phyloP scores from a whole-genome alignment of 2,329 filamentous ascomycete genomes.

The Calonectria hongkongensis region DNA sequence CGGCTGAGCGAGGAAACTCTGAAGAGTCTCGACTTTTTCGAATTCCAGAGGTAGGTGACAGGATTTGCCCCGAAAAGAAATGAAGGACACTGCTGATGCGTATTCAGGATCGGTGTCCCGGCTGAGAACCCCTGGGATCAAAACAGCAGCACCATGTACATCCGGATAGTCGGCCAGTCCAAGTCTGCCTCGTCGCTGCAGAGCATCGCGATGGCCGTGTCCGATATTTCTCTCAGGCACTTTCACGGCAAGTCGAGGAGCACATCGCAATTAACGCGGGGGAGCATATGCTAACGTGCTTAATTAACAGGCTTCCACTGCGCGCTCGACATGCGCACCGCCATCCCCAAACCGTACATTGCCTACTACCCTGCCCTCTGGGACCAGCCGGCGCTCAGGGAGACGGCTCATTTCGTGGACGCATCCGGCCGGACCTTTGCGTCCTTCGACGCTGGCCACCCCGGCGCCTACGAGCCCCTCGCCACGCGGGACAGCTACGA shows the following conservation, averaged over 20 bases:
- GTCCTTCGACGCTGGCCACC: constrained; percentile 10
- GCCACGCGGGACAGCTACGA: constrained; percentile 26
- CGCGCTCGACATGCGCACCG: constrained; percentile 37
- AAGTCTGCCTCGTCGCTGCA: constrained; percentile 25
- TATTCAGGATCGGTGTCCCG: constrained; percentile 27
- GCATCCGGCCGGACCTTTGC: not conserved
- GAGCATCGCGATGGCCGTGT: constrained; percentile 10
- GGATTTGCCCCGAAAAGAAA: not conserved
- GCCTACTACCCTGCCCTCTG: constrained; percentile 42
- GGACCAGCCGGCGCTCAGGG: constrained; percentile 18
- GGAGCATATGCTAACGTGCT: not conserved
- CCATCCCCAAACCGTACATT: constrained; percentile 34
- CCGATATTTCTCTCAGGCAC: constrained; percentile 29
- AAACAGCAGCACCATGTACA: constrained; percentile 36
- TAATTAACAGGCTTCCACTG: constrained; percentile 33
- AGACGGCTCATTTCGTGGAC: constrained; percentile 24
- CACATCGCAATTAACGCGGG: constrained; percentile 1
- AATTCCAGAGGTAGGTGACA: constrained; percentile 26
- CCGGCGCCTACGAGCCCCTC: constrained; percentile 23
- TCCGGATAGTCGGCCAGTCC: constrained; percentile 27
- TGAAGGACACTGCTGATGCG: not conserved
- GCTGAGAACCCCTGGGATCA: constrained; percentile 33
- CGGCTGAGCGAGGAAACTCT: constrained; percentile 7
- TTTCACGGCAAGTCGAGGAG: constrained; percentile 28
- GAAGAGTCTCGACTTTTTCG: constrained; percentile 20